A percentile compares a stretch with the other conserved stretches of the same genome.
Conservation (phyloP, 768 basidiomycete species). For the Lactarius hengduanensis region DNA sequence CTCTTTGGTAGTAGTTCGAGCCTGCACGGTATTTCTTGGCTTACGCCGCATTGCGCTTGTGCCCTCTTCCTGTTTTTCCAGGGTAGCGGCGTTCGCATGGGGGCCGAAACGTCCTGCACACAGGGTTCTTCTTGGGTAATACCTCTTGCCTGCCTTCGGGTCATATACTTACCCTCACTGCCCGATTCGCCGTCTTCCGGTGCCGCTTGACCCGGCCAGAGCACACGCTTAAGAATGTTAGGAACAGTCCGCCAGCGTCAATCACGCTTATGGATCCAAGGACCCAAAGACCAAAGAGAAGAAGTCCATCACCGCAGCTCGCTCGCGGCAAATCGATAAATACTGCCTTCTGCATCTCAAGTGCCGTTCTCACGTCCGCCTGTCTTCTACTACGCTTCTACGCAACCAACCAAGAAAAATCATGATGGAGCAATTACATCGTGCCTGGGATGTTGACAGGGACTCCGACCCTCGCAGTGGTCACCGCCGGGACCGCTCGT, state of each 20-base stretch:
- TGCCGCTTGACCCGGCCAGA: neutral
- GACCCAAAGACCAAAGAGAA: slow-evolving; percentile 4
- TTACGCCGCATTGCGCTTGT: neutral
- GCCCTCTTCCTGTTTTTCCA: slow-evolving; percentile 17
- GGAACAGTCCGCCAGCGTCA: slow-evolving; percentile 18
- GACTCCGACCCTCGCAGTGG: neutral
- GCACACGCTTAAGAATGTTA: slow-evolving; percentile 10
- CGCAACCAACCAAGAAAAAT: neutral
- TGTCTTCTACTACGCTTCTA: neutral
- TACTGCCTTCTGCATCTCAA: slow-evolving; percentile 8
- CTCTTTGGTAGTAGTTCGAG: neutral
- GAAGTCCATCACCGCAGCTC: slow-evolving; percentile 18
- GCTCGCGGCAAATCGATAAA: slow-evolving; percentile 21
- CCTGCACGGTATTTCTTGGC: neutral
- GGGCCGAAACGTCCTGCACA: slow-evolving; percentile 4
- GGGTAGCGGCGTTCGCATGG: slow-evolving; percentile 23
- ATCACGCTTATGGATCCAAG: slow-evolving; percentile 12
- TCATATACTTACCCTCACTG: neutral
- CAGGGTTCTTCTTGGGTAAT: neutral
- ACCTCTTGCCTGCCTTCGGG: slow-evolving; percentile 1
- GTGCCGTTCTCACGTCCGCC: slow-evolving; percentile 16
- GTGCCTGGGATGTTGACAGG: neutral
- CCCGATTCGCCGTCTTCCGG: slow-evolving; percentile 20
- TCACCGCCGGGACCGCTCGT: neutral
- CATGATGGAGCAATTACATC: slow-evolving; percentile 2